A percentile compares a stretch with the other conserved stretches of the same genome.
Evolutionary conservation across 768 basidiomycete genomes (phyloP).

Genomic region (Boletus huronensis): DNA sequence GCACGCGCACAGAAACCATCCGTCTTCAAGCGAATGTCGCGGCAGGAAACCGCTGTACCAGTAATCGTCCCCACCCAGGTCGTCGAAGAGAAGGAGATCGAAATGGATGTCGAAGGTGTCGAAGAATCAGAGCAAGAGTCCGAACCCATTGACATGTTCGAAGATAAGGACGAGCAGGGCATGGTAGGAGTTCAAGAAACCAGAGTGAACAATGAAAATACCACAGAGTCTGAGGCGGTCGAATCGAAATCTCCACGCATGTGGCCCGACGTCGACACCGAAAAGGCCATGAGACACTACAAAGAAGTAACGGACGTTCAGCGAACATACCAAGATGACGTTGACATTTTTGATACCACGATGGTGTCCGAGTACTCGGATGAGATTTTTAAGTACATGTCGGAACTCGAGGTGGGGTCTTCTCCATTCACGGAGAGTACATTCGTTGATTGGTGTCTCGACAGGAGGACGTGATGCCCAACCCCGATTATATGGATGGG

Average conservation of each 20-base stretch:
- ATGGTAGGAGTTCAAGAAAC: slow-evolving; percentile 51
- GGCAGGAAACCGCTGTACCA: slow-evolving; percentile 40
- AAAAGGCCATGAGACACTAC: slow-evolving; percentile 53
- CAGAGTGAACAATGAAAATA: slow-evolving; percentile 47
- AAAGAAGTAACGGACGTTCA: slow-evolving; percentile 66
- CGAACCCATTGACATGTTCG: slow-evolving; percentile 37
- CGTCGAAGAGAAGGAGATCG: slow-evolving; percentile 48
- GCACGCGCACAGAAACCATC: slow-evolving; percentile 29
- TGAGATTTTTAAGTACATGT: slow-evolving; percentile 97
- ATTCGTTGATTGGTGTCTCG: slow-evolving; percentile 21
- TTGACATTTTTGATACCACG: slow-evolving; percentile 69
- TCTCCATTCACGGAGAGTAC: not conserved
- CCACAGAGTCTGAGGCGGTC: slow-evolving; percentile 34
- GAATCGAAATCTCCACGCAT: slow-evolving; percentile 45
- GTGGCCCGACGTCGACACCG: slow-evolving; percentile 75
- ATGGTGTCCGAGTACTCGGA: slow-evolving; percentile 99
- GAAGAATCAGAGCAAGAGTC: slow-evolving; percentile 37
- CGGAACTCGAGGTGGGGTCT: slow-evolving; percentile 75
- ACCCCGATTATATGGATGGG: slow-evolving; percentile 87
- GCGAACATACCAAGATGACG: slow-evolving; percentile 60
- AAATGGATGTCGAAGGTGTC: slow-evolving; percentile 51
- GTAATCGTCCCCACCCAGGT: slow-evolving; percentile 38
- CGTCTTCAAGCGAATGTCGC: slow-evolving; percentile 41
- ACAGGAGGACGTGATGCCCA: slow-evolving; percentile 86
- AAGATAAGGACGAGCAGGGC: slow-evolving; percentile 58